Conservation (phyloP, 306 rosid species). For the Neltuma alba region DNA sequence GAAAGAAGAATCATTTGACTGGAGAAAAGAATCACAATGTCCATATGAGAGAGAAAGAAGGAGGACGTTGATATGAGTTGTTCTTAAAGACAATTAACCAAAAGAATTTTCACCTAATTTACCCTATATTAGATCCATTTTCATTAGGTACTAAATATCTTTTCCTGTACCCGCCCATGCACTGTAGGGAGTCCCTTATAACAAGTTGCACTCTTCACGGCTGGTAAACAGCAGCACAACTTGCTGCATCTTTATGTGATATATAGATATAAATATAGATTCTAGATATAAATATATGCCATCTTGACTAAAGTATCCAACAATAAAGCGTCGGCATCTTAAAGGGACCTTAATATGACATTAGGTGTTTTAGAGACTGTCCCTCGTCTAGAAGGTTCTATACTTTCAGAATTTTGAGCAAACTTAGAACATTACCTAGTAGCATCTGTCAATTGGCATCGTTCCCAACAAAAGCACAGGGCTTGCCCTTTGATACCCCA, state of each 20-base stretch:
- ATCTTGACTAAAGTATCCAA: neutral
- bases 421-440: neutral
- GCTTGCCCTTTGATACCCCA: constrained; percentile 7
- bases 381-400: neutral
- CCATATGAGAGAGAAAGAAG: neutral
- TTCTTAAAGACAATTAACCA: neutral
- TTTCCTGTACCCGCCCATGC: neutral
- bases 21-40: neutral
- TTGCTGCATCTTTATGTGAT: too few species aligned
- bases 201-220: too few species aligned
- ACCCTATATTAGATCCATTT: neutral
- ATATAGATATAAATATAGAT: too few species aligned
- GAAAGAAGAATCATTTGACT: constrained; percentile 24
- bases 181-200: too few species aligned
- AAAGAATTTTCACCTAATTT: neutral
- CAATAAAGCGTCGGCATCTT: neutral
- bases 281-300: neutral
- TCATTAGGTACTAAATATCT: neutral
- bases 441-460: neutral
- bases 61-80: neutral
- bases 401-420: neutral
- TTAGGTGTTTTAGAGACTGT: neutral
- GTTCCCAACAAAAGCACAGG: neutral
- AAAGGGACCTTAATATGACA: neutral
- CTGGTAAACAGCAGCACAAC: too few species aligned